Evolutionary conservation across 2,329 filamentous ascomycete genomes (phyloP), one percentile per base, ranked within the genome.

Genomic region (Aspergillus oerlinghausenensis): DNA sequence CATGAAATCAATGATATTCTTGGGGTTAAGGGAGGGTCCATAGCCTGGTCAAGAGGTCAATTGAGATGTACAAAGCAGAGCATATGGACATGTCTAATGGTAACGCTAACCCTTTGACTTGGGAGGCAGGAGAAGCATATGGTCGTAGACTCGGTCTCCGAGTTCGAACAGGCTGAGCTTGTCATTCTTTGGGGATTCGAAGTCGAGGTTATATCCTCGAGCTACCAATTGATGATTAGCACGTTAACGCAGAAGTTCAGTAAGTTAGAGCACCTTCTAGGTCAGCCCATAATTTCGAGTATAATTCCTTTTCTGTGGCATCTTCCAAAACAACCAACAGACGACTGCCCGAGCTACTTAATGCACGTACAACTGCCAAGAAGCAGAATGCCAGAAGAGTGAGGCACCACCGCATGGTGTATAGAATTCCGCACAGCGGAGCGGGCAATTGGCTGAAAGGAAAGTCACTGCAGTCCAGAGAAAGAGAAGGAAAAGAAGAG

Each of bases 241-340:
- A 58, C 62, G 58, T 53, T 54, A 58, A 49, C 59, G 57, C 51
- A 53, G n/a, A 38, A 29, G 50, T 53, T 26, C 26, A 8, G 7
- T 17, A 10, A 51, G 6, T 6, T n/a, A 45, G 47, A 58, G 65
- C 65, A 80, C 79, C 72, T 70, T 80, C 71, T 54, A 81, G 62
- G 61, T 80, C 79, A 9, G 66, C 66, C 77, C 77, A 80, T 59
- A 97, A 93, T 68, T 87, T 88, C 57, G 89, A 89, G 76, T 96
- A 99, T 64, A 84, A 83, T 65, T 83, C 84, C 81, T 92, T 91
- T 70, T 96, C 90, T 45, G 84, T 82, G 61, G 85, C 81, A 67
- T 96, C 88, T 68, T 97, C 93, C 53, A 96, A 77, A 57, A 99
- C 83, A 59, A 95, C 92, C 69, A 99, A 81, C 75, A 97, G 77